Evolutionary conservation across 306 rosid genomes (phyloP), one percentile per base, ranked within the genome.

Genomic region (Begonia fuchsioides): DNA sequence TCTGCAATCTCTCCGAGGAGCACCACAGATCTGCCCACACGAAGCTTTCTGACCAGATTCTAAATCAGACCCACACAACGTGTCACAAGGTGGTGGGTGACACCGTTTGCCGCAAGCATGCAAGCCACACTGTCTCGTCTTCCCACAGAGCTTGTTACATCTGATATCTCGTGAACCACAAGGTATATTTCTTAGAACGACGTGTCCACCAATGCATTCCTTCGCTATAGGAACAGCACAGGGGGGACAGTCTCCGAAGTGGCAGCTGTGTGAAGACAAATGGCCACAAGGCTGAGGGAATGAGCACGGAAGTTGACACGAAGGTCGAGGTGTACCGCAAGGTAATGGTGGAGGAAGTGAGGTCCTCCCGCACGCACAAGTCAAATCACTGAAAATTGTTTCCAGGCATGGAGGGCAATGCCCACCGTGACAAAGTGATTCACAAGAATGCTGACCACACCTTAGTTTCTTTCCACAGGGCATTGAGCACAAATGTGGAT

Each of bases 371-470:
- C 96, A 87, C 19, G 94, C 88, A 64, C 96, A 87, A 32, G 85
- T 68, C 74, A 83, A 62, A 65, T 87, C 96, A 10, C 81, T 62
- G 52, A 87, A 87, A 50, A 87, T 83, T 56, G 96, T 83, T 64
- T 83, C 94, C 15, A 81, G 94, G 72, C 96, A 87, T 20, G 94
- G 86, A 35, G 96, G 87, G 62, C 96, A 87, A 58, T 87, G 88
- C 45, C 96, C 96, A 56, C 88, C 83, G 68, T 87, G 96, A 57
- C 96, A 87, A 38, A 83, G 67, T 0, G 93, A 75, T 62, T 74
- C 75, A 46, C 96, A 87, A 13, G 78, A 70, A 76, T 87, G 96
- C 67, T 80, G 96, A 43, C 94, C 94, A 14, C 96, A 87, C 75
- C 87, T 73, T 17, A 73, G 77, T 67, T 80, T 87, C 78, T 87